Conservation (phyloP, 345 rosid species). For the Eucalyptus marginata region DNA sequence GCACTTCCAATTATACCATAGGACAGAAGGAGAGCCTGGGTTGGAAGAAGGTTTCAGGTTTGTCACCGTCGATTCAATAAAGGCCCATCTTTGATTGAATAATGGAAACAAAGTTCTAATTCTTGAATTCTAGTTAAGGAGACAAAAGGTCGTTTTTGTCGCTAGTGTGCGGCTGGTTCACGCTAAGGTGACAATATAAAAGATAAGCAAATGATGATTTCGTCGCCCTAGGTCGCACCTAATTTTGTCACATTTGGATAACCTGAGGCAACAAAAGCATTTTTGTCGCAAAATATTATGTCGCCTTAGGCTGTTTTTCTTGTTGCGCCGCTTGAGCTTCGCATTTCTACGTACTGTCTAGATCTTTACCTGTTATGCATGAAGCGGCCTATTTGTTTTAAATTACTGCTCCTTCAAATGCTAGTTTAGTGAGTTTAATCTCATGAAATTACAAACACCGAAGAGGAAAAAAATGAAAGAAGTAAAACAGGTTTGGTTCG, state of each 20-base stretch:
- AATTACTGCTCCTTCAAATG: not conserved
- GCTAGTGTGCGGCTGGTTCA: not conserved
- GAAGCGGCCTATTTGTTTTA: not conserved
- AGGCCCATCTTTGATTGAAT: not conserved
- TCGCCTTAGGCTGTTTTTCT: not conserved
- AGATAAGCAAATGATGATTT: not conserved
- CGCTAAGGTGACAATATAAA: not conserved
- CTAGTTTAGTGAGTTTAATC: not conserved
- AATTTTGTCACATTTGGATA: not conserved
- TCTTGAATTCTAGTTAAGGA: not conserved
- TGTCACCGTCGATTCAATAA: not conserved
- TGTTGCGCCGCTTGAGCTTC: not conserved
- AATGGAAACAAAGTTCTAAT: not conserved
- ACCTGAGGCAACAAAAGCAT: not conserved
- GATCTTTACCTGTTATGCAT: not conserved
- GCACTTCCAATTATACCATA: too few relatives aligned
- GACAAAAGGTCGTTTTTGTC: not conserved
- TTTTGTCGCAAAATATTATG: not conserved
- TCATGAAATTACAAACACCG: not conserved
- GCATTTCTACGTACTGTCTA: not conserved
- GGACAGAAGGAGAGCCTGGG: too few relatives aligned
- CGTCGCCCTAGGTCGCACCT: not conserved
- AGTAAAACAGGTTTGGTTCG: not conserved
- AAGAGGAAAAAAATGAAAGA: not conserved
- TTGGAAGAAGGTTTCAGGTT: not conserved